Conservation (phyloP, 768 basidiomycete species). For the Suillus subalutaceus region DNA sequence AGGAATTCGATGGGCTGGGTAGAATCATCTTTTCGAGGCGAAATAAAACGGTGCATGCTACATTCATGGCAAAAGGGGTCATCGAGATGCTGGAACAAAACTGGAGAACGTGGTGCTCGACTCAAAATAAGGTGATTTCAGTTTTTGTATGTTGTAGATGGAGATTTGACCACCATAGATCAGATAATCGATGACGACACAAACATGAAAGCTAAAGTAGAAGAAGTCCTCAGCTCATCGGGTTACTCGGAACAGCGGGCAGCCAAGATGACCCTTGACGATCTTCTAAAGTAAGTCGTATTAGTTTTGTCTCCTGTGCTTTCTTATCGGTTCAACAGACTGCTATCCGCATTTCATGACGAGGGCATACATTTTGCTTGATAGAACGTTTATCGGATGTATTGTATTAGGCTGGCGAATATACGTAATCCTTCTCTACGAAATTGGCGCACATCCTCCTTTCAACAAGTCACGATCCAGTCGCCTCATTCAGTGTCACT, state of each 20-base stretch:
- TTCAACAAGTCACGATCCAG: too few relatives aligned
- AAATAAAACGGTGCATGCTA: conserved; percentile 89
- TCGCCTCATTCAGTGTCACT: too few relatives aligned
- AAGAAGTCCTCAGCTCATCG: conserved; percentile 70
- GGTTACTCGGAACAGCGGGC: conserved; percentile 79
- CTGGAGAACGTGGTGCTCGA: conserved; percentile 89
- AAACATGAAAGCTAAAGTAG: conserved; percentile 70
- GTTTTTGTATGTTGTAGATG: background rate
- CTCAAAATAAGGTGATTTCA: conserved; percentile 60
- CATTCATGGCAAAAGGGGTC: conserved; percentile 93
- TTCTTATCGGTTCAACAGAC: conserved; percentile 61
- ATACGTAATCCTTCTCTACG: background rate
- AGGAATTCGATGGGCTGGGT: conserved; percentile 95
- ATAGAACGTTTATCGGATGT: background rate
- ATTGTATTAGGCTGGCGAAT: background rate
- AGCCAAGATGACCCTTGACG: conserved; percentile 92
- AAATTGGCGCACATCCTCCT: too few relatives aligned
- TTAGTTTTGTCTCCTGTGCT: background rate
- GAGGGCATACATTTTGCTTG: conserved; percentile 4
- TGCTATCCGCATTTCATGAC: background rate
- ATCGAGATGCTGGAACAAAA: conserved; percentile 94
- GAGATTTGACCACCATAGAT: conserved; percentile 2
- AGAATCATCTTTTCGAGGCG: conserved; percentile 87
- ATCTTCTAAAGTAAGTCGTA: conserved; percentile 76
- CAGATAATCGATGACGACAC: conserved; percentile 74